Percentiles rank a stretch among this genome's conserved stretches.
These are phyloP conservation scores for Dovyalis caffra DNA, from an alignment of 345 rosid genomes.

Conservation along the genomic window DNA sequence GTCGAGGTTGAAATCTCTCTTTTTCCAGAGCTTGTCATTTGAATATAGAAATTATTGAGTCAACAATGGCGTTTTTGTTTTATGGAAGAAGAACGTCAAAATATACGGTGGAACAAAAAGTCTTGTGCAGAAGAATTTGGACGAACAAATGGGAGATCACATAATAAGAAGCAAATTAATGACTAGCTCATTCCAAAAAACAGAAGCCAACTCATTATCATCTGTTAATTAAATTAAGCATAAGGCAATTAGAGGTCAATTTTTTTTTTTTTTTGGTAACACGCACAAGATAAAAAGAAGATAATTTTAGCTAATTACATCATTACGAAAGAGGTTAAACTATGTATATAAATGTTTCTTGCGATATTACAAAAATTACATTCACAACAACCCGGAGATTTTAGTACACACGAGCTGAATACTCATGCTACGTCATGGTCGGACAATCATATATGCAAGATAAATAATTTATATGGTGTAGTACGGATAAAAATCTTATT, in stretches of 20 bases:
- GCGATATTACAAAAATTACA: too few species aligned
- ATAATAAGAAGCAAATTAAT: neutral
- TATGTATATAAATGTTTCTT: too few species aligned
- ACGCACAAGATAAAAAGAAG: too few species aligned
- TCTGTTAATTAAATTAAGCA: neutral
- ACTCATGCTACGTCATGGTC: too few species aligned
- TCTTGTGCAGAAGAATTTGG: neutral
- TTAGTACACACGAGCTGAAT: too few species aligned
- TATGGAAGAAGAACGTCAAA: neutral
- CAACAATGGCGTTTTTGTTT: neutral
- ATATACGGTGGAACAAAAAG: neutral
- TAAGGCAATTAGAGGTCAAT: neutral
- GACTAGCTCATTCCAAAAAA: neutral
- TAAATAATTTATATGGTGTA: too few species aligned
- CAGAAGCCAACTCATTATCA: neutral
- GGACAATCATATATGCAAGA: too few species aligned
- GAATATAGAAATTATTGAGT: neutral
- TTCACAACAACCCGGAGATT: too few species aligned
- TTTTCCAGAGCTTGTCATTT: neutral
- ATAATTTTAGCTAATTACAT: too few species aligned
- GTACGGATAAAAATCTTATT: too few species aligned
- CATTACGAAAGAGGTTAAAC: too few species aligned
- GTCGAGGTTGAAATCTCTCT: conserved; percentile 40
- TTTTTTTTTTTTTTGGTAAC: too few species aligned
- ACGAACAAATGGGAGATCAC: neutral